Evolutionary conservation across 1,284 basidiomycete species (phyloP).

Genomic region (Trametes polyzona): DNA sequence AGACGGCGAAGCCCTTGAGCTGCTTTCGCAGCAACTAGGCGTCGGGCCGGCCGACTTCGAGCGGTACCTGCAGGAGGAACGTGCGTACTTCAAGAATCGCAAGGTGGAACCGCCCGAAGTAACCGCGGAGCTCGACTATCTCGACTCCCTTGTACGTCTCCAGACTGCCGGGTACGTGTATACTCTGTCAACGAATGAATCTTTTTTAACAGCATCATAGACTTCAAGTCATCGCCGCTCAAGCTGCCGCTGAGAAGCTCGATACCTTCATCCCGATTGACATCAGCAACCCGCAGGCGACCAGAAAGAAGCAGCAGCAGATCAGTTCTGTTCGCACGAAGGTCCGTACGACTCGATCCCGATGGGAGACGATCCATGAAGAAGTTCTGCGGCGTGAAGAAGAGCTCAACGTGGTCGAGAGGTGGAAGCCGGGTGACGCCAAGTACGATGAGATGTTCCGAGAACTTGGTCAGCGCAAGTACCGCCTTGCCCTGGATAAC

Average conservation of each 20-base stretch:
- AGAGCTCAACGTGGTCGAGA: neutral
- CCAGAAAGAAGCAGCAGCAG: neutral
- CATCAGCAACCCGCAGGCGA: neutral
- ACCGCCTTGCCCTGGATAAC: conserved; percentile 24
- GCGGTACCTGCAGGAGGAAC: conserved; percentile 25
- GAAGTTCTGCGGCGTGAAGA: conserved; percentile 7
- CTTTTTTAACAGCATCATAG: neutral
- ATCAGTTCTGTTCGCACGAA: neutral
- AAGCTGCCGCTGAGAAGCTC: neutral
- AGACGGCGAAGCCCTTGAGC: conserved; percentile 5
- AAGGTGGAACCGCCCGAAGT: conserved; percentile 17
- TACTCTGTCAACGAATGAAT: neutral
- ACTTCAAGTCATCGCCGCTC: neutral
- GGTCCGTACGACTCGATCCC: neutral
- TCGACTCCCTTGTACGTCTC: neutral
- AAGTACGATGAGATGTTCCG: conserved; percentile 10
- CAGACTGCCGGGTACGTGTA: too few relatives aligned
- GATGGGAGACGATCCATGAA: neutral
- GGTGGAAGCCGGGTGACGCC: conserved; percentile 14
- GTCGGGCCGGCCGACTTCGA: conserved; percentile 23
- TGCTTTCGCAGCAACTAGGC: neutral
- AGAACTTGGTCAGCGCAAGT: conserved; percentile 13
- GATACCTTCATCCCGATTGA: neutral
- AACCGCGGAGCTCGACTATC: neutral
- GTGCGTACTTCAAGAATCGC: conserved; percentile 22